A percentile compares a stretch with the other conserved stretches of the same genome.
phyloP scores from a whole-genome alignment of 768 basidiomycete genomes.

The Boletus fagicola region DNA sequence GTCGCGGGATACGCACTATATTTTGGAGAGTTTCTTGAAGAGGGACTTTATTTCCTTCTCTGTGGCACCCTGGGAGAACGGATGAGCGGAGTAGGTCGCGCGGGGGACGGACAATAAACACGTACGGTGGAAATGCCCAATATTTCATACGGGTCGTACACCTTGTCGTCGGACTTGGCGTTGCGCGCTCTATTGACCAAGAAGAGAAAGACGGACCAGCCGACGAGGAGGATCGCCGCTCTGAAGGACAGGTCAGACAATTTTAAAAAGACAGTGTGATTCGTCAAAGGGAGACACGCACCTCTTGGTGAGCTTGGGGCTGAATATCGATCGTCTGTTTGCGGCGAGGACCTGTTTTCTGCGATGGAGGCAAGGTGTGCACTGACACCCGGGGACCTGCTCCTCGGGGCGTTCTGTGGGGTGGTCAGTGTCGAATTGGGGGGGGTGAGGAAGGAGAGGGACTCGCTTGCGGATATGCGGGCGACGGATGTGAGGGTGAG shows the following conservation, averaged over 20 bases:
- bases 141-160: slow-evolving; percentile 95
- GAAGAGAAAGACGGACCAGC: slow-evolving; percentile 73
- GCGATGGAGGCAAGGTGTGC: slow-evolving; percentile 58
- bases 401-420: slow-evolving; percentile 34
- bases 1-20: slow-evolving; percentile 56
- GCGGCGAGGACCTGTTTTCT: slow-evolving; percentile 43
- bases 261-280: background rate
- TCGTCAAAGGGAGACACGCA: slow-evolving; percentile 25
- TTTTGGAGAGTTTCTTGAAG: slow-evolving; percentile 86
- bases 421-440: slow-evolving; percentile 5
- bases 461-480: slow-evolving; percentile 43
- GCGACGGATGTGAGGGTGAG: slow-evolving; percentile 57
- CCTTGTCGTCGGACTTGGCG: slow-evolving; percentile 56
- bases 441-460: background rate
- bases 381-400: slow-evolving; percentile 52
- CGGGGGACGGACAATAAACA: background rate
- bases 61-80: slow-evolving; percentile 47
- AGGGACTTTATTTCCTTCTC: slow-evolving; percentile 96
- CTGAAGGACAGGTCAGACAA: slow-evolving; percentile 36
- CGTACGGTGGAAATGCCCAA: slow-evolving; percentile 65
- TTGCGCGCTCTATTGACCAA: slow-evolving; percentile 62
- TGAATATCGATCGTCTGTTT: slow-evolving; percentile 47
- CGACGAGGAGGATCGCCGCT: slow-evolving; percentile 55
- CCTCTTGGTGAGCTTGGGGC: slow-evolving; percentile 51
- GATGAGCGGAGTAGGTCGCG: background rate